These are phyloP conservation scores for Aspergillus homomorphus DNA, from an alignment of 495 filamentous ascomycete genomes.

Conservation along the genomic window DNA sequence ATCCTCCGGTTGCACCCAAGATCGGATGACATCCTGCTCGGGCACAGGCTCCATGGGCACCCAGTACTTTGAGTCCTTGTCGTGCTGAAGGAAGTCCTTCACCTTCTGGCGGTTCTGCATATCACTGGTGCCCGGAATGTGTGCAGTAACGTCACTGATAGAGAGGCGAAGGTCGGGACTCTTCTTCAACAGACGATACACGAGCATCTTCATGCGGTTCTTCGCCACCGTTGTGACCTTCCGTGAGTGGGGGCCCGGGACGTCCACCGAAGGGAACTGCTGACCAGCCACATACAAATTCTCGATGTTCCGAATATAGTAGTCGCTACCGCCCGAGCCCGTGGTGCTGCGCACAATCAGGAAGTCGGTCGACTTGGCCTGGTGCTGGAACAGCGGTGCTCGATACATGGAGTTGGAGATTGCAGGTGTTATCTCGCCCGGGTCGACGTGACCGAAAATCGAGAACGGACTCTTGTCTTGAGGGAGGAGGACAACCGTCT, in stretches of 20 bases:
- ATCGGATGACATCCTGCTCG: slow-evolving; percentile 70
- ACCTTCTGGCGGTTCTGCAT: slow-evolving; percentile 94
- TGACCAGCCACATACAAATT: slow-evolving; percentile 88
- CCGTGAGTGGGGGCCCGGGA: slow-evolving; percentile 88
- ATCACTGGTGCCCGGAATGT: slow-evolving; percentile 86
- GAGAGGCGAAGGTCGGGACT: slow-evolving; percentile 64
- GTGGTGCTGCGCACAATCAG: slow-evolving; percentile 79
- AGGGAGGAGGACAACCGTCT: slow-evolving; percentile 78
- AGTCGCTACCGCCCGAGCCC: slow-evolving; percentile 65
- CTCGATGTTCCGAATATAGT: slow-evolving; percentile 82
- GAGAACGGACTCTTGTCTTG: slow-evolving; percentile 95
- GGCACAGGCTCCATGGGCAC: slow-evolving; percentile 72
- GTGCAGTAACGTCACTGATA: slow-evolving; percentile 76
- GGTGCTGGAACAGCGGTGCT: slow-evolving; percentile 87
- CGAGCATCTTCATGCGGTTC: slow-evolving; percentile 92
- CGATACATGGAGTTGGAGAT: slow-evolving; percentile 94
- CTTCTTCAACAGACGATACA: slow-evolving; percentile 78
- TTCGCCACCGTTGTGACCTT: slow-evolving; percentile 93
- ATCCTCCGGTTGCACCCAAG: slow-evolving; percentile 91
- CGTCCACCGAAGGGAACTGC: slow-evolving; percentile 83
- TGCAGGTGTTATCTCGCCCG: slow-evolving; percentile 82
- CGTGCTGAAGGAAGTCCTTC: slow-evolving; percentile 89
- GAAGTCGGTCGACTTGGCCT: slow-evolving; percentile 76
- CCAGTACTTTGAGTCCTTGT: slow-evolving; percentile 83
- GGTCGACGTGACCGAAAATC: slow-evolving; percentile 88